Percentiles rank a stretch among this genome's conserved stretches.
Evolutionary conservation across 2,329 filamentous ascomycete species (phyloP).

Genomic region (Aspergillus fumigatiaffinis): DNA sequence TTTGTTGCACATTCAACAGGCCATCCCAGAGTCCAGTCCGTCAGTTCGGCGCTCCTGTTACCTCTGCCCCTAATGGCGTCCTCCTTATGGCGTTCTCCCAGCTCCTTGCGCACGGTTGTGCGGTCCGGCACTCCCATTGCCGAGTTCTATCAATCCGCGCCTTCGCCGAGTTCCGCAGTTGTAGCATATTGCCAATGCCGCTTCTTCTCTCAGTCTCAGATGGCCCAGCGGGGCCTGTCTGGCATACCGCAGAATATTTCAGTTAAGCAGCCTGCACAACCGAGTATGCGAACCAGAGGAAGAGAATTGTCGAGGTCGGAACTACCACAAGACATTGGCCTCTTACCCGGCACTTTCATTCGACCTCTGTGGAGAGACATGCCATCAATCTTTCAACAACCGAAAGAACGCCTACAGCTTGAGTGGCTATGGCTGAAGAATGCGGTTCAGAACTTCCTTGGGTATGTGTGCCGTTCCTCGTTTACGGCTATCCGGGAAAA

Average conservation of each 20-base stretch:
- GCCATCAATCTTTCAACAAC: conserved; percentile 38
- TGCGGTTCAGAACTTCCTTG: conserved; percentile 30
- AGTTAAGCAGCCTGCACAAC: conserved; percentile 31
- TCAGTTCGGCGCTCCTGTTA: conserved; percentile 8
- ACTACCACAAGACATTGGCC: conserved; percentile 43
- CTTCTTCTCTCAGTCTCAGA: conserved; percentile 29
- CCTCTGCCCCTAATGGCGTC: conserved; percentile 28
- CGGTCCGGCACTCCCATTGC: conserved; percentile 14
- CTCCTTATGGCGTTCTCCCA: conserved; percentile 23
- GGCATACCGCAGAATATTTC: conserved; percentile 19
- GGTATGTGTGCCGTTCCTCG: conserved; percentile 22
- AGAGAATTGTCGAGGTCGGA: conserved; percentile 28
- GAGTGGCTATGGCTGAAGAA: conserved; percentile 40
- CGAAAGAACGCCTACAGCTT: conserved; percentile 32
- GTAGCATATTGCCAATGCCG: conserved; percentile 27
- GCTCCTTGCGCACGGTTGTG: conserved; percentile 16
- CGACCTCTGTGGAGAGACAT: conserved; percentile 37
- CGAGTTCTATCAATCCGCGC: conserved; percentile 3
- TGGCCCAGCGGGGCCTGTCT: conserved; percentile 16
- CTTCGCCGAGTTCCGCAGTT: background rate
- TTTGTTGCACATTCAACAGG: background rate
- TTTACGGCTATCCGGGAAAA: conserved; percentile 1
- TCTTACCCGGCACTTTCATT: conserved; percentile 43
- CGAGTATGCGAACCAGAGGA: conserved; percentile 36
- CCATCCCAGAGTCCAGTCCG: background rate